Evolutionary conservation across 2,329 filamentous ascomycete species (phyloP).

Genomic region (Dothidotthia symphoricarpi): DNA sequence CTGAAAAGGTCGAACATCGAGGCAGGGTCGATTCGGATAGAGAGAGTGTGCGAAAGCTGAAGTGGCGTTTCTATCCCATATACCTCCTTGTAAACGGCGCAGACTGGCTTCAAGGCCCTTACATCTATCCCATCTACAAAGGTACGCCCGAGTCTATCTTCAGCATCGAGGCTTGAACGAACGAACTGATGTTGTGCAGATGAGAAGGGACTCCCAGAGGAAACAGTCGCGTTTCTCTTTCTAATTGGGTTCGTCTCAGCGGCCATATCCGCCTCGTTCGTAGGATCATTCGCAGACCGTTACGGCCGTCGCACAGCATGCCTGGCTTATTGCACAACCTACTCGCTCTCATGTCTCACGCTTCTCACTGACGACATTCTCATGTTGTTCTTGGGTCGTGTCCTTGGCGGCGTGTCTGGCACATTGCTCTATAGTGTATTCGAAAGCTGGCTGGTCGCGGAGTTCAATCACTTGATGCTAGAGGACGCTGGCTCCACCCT

Average conservation of each 20-base stretch:
- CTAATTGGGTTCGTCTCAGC: conserved; percentile 51
- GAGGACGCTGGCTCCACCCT: conserved; percentile 48
- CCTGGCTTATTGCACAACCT: conserved; percentile 55
- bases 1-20: conserved; percentile 26
- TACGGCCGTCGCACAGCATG: conserved; percentile 55
- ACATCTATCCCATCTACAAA: conserved; percentile 55
- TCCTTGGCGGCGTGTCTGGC: conserved; percentile 56
- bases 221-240: conserved; percentile 43
- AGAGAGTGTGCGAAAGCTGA: conserved; percentile 39
- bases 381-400: conserved; percentile 53
- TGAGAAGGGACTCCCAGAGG: conserved; percentile 49
- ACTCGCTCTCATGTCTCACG: conserved; percentile 54
- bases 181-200: conserved; percentile 23
- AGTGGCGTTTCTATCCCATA: conserved; percentile 46
- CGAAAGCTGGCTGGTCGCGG: conserved; percentile 62
- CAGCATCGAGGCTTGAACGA: too few species aligned
- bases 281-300: conserved; percentile 52
- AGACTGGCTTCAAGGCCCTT: conserved; percentile 52
- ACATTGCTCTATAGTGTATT: conserved; percentile 60
- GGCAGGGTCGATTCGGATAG: conserved; percentile 24
- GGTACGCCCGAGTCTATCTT: conserved; percentile 16
- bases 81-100: conserved; percentile 47
- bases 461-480: conserved; percentile 52
- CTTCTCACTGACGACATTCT: conserved; percentile 50
- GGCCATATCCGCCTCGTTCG: conserved; percentile 50